Base-by-base conservation (phyloP, 163 green algal species). In the Trebouxiophyceae sp. region DNA sequence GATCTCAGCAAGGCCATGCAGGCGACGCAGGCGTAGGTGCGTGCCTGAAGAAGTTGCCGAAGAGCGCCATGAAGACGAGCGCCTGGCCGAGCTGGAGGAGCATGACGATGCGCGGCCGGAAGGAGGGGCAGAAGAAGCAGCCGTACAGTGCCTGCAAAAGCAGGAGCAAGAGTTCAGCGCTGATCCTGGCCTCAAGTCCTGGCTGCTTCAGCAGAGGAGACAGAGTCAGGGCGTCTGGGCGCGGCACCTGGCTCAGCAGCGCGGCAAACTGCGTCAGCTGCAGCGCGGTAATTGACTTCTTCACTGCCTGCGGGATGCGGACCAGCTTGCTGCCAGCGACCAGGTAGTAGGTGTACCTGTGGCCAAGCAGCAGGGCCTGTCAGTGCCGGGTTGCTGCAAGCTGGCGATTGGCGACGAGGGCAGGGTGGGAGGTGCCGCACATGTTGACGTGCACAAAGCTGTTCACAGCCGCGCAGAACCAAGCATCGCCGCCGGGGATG, bases 391-490 rank as follows among this genome's bases (percentile, higher is more conserved):
- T n/a, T n/a, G n/a, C n/a, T n/a, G n/a, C n/a, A n/a, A n/a, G n/a
- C n/a, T n/a, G n/a, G n/a, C n/a, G n/a, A n/a, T n/a, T n/a, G n/a
- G n/a, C n/a, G n/a, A n/a, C n/a, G n/a, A n/a, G n/a, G n/a, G n/a
- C n/a, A n/a, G n/a, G n/a, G n/a, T n/a, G n/a, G n/a, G n/a, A n/a
- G n/a, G n/a, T n/a, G n/a, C n/a, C n/a, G n/a, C 12, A 50, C 77
- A 79, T 84, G 65, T 73, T 19, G 4, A 83, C 72, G 46, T 83
- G 76, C 44, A 85, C 69, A 60, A 69, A 57, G 33, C 67, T 78
- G 64, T 85, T 81, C 31, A 81, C 32, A 30, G 69, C 66, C 70
- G 68, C 80, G 63, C 57, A 72, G 61, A 80, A 82, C 31, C 47
- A 81, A n/a, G 63, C 68, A 34, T 78, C 77, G 33, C 77, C 77